Base-by-base conservation (phyloP, 2,329 filamentous ascomycete species). In the Paecilomyces variotii region DNA sequence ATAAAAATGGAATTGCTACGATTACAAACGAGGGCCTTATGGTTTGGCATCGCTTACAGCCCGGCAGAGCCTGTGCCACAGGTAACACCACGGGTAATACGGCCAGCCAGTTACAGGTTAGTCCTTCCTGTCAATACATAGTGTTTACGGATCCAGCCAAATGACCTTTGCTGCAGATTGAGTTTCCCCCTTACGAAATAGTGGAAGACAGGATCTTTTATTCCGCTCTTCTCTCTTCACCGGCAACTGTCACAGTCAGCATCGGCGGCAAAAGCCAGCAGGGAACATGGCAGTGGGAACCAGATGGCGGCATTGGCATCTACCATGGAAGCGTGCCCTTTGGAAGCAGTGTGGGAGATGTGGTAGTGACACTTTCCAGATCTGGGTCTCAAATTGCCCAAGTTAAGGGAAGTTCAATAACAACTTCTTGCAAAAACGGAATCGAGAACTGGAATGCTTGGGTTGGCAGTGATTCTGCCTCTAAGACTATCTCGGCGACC, bases 401-500 rank as follows among this genome's bases (percentile, higher is more conserved):
- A 9, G 39, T 45, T 14, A 45, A 24, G 7, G 39, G 39, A n/a
- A 45, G 39, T 9, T 45, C 39, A 45, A 19, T 45, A 7, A 45
- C 39, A 7, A 45, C 39, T 3, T 7, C 39, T 19, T 45, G 39
- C 19, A 45, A 14, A 3, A n/a, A 45, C 19, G 39, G 39, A 2
- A 19, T 45, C 19, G 39, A 24, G 6, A 45, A 45, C 12, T 45
- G 39, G 39, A 45, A 45, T 45, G 39, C 39, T 24, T 45, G 39
- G 39, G 39, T 45, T 14, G 39, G 39, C 19, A 19, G n/a, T 24
- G 39, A 19, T 45, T 7, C n/a, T 19, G 39, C 39, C 5, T 19
- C 39, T 7, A 45, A 19, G n/a, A 54, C 39, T 3, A 55, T 57
- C 32, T 56, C 39, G 12, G 54, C 58, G 14, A 61, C 39, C 6